A percentile compares a stretch with the other conserved stretches of the same genome.
These are phyloP conservation scores for Hyparrhenia diplandra DNA, from an alignment of 176 grass and related monocot genomes.

Conservation along the genomic window DNA sequence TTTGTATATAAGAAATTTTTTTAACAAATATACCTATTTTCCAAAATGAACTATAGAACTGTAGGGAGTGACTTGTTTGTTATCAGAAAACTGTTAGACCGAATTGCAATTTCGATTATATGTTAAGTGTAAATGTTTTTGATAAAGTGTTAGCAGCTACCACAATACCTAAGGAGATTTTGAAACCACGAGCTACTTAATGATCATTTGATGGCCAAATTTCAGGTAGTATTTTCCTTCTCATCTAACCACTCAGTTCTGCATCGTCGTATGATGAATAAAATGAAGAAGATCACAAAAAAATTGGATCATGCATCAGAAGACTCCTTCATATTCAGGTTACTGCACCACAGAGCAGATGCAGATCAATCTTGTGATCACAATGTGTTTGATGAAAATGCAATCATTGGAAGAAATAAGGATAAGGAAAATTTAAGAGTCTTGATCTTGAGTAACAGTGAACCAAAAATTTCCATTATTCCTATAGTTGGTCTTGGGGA, in stretches of 20 bases:
- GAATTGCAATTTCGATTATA: neutral
- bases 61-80: too few species aligned
- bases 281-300: neutral
- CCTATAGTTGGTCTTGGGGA: slow-evolving; percentile 1
- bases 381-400: neutral
- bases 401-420: neutral
- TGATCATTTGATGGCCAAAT: neutral
- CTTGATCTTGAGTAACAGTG: neutral
- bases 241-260: neutral
- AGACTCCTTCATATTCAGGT: neutral
- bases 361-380: neutral
- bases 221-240: neutral
- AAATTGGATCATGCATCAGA: neutral
- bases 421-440: neutral
- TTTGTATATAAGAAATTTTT: too few species aligned
- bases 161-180: neutral
- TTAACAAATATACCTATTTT: too few species aligned
- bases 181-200: neutral
- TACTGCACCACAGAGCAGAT: neutral
- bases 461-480: neutral
- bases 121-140: neutral
- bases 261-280: neutral
- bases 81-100: neutral
- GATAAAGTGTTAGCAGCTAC: neutral
- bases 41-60: too few species aligned